These are phyloP conservation scores for Tieghemiomyces parasiticus DNA, from an alignment of 192 early-diverging fungal genomes.

Conservation along the genomic window DNA sequence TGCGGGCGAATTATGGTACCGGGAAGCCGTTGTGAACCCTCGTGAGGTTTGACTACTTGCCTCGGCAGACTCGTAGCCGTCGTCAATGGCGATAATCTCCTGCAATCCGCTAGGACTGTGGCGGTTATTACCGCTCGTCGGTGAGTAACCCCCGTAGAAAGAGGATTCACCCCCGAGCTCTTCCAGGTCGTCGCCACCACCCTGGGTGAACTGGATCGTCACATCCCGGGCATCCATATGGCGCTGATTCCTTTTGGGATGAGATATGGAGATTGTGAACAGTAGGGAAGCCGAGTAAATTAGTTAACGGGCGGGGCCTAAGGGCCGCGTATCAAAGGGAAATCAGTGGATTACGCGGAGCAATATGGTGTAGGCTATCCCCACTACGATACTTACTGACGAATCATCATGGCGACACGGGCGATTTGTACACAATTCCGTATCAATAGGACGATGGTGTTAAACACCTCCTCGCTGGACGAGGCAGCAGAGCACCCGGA, in stretches of 20 bases:
- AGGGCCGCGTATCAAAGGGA: not conserved
- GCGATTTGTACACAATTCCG: slow-evolving; percentile 30
- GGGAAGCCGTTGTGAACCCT: slow-evolving; percentile 2
- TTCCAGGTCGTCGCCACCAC: too few species aligned
- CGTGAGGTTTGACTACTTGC: too few species aligned
- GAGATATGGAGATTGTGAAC: not conserved
- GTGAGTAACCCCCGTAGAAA: too few species aligned
- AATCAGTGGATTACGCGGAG: not conserved
- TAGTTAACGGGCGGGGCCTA: not conserved
- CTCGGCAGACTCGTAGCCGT: not conserved
- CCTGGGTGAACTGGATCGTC: slow-evolving; percentile 4
- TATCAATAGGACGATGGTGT: slow-evolving; percentile 54
- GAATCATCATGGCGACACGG: slow-evolving; percentile 10
- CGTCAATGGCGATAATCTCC: slow-evolving; percentile 10
- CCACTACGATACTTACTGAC: not conserved
- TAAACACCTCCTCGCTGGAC: slow-evolving; percentile 50
- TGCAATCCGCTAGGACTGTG: not conserved
- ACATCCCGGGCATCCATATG: slow-evolving; percentile 12
- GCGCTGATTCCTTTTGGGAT: slow-evolving; percentile 9
- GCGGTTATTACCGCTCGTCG: too few species aligned
- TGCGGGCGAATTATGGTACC: too few species aligned
- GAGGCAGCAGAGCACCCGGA: slow-evolving; percentile 46
- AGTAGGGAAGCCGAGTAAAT: not conserved
- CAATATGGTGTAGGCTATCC: not conserved
- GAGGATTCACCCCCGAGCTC: too few species aligned